Evolutionary conservation across 345 rosid species (phyloP), one percentile per base, ranked within the genome.

Genomic region (Salix udensis): DNA sequence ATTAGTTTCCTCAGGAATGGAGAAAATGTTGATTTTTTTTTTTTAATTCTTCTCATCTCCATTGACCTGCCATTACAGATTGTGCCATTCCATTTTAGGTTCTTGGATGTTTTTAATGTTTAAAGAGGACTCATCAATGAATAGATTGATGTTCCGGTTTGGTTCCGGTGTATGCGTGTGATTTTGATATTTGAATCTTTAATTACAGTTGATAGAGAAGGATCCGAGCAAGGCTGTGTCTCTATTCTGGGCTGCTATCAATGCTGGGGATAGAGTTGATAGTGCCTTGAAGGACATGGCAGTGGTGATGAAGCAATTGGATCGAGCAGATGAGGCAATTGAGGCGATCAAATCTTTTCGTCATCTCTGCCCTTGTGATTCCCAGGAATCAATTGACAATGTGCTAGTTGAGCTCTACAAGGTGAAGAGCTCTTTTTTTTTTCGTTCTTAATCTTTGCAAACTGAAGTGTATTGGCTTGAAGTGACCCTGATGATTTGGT

Each of bases 211-310:
- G 87, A 76, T 90, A 73, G 87, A 79, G 31, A 91, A 88, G 85
- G 92, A 91, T 71, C 97, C 97, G 36, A 60, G 81, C 74, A 80
- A 80, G 79, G 91, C 92, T 2, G 81, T 90, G 82, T 85, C 97
- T 7, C 71, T 92, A 83, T 90, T 92, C 77, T 90, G 97, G 94
- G 91, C 94, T 65, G 97, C 93, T 36, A 92, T 90, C 66, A 92
- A 92, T 83, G 83, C 86, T 26, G 93, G 94, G 68, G 94, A 91
- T 82, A 78, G 92, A 19, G 89, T 92, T 58, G 97, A 91, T 53
- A 89, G 95, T 79, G 90, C 93, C 11, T 74, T 91, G 83, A 89
- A 92, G 74, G 94, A 91, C 83, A 92, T 91, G 97, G 95, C 93
- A 1, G 90, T 87, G 50, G 94, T 89, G 58, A 88, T 92, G 94